phyloP scores from a whole-genome alignment of 164 flowering plant species.

The Amborella trichopoda region DNA sequence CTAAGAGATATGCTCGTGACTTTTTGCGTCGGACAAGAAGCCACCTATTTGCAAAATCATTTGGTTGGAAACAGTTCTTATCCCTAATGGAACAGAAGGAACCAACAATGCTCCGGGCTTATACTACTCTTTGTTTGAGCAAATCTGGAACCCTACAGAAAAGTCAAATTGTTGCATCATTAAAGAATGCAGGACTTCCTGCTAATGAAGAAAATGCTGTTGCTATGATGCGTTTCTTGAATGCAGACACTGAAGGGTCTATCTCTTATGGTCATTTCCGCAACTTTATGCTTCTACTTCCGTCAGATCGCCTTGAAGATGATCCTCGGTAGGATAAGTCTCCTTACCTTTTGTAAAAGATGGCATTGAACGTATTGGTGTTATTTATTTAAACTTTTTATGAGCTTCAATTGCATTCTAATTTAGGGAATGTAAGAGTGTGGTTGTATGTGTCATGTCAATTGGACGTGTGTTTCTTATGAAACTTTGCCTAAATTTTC shows the following conservation, averaged over 20 bases:
- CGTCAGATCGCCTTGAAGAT: conserved; percentile 87
- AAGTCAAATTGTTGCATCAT: conserved; percentile 77
- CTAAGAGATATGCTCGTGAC: conserved; percentile 81
- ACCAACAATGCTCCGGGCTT: conserved; percentile 92
- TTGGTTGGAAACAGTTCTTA: conserved; percentile 93
- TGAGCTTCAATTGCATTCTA: no score
- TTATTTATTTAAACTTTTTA: no score
- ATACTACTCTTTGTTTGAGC: conserved; percentile 90
- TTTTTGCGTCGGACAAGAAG: conserved; percentile 77
- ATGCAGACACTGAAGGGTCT: conserved; percentile 79
- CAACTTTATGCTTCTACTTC: conserved; percentile 91
- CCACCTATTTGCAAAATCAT: conserved; percentile 81
- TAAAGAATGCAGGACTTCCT: conserved; percentile 89
- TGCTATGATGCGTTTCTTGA: conserved; percentile 95
- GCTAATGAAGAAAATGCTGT: conserved; percentile 90
- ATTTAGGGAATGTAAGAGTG: no score
- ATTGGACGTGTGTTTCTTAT: no score
- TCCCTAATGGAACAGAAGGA: conserved; percentile 97
- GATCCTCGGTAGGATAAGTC: conserved; percentile 74
- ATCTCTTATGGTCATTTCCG: conserved; percentile 97
- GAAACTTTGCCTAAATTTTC: no score
- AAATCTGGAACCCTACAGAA: conserved; percentile 93
- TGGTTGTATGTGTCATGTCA: no score
- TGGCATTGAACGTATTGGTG: no score
- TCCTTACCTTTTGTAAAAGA: no score